A percentile compares a stretch with the other conserved stretches of the same genome.
Evolutionary conservation across 2,329 filamentous ascomycete species (phyloP).

Genomic region (Colletotrichum musicola): DNA sequence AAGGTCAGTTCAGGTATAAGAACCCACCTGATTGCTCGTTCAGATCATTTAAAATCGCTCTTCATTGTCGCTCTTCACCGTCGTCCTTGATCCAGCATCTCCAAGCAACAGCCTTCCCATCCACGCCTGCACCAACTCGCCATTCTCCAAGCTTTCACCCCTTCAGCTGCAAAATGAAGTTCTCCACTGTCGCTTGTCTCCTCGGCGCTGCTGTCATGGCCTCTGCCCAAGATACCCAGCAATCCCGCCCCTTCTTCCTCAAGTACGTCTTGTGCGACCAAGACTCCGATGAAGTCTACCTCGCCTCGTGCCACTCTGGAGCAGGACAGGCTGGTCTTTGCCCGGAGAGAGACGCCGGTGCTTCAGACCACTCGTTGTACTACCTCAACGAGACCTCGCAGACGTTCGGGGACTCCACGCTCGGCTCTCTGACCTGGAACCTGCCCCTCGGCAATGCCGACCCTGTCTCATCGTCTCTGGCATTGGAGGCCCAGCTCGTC

Average conservation of each 20-base stretch:
- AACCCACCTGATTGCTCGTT: background rate
- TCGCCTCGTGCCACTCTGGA: constrained; percentile 33
- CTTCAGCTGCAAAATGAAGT: constrained; percentile 27
- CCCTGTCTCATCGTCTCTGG: constrained; percentile 8
- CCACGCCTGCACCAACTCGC: background rate
- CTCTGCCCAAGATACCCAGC: constrained; percentile 18
- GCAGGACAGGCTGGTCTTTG: constrained; percentile 36
- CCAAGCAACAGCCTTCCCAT: background rate
- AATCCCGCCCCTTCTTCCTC: constrained; percentile 32
- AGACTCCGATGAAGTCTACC: constrained; percentile 23
- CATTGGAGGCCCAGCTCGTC: constrained; percentile 21
- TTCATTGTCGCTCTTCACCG: background rate
- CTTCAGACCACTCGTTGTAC: constrained; percentile 7
- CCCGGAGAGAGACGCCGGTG: constrained; percentile 6
- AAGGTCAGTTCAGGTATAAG: constrained; percentile 9
- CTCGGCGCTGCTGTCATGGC: constrained; percentile 10
- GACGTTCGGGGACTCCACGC: background rate
- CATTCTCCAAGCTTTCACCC: background rate
- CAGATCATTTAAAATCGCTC: background rate
- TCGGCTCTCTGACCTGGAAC: constrained; percentile 35
- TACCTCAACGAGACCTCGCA: constrained; percentile 23
- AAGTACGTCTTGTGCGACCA: constrained; percentile 3
- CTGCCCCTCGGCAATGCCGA: constrained; percentile 25
- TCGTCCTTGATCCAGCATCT: background rate
- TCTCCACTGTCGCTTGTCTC: constrained; percentile 7